Conservation (phyloP, 192 early-diverging fungal genomes). For the Backusella luteola region DNA sequence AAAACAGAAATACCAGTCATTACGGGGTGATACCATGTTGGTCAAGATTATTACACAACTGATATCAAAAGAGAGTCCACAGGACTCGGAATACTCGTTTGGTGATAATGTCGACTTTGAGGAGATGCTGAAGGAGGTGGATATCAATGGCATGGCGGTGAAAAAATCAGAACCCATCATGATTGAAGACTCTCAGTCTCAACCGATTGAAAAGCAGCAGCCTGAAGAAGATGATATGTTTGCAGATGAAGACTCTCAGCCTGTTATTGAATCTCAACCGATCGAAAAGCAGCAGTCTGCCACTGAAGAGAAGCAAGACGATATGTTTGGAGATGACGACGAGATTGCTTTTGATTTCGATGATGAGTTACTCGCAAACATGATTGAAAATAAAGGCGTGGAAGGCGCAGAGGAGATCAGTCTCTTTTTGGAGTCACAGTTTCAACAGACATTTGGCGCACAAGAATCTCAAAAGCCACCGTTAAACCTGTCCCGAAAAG, state of each 20-base stretch:
- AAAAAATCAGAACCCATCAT: too few species aligned
- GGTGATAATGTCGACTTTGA: neutral
- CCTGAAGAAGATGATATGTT: neutral
- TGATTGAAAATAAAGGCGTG: neutral
- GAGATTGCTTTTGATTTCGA: neutral
- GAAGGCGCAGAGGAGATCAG: neutral
- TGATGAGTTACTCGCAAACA: neutral
- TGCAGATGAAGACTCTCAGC: neutral
- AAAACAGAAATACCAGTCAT: neutral
- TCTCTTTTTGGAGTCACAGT: neutral
- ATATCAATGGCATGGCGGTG: neutral
- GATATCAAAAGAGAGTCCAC: neutral
- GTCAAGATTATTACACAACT: neutral
- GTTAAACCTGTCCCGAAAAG: too few species aligned
- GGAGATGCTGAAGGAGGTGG: neutral
- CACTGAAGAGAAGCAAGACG: too few species aligned
- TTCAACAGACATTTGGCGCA: neutral
- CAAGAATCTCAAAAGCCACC: neutral
- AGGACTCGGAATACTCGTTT: neutral
- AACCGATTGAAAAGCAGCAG: neutral
- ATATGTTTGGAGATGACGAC: neutral
- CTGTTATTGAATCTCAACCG: too few species aligned
- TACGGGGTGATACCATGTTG: neutral
- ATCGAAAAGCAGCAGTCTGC: too few species aligned
- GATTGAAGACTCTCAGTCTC: neutral